Conservation (phyloP, 2,329 filamentous ascomycete species). For the Kalmusia sp. region DNA sequence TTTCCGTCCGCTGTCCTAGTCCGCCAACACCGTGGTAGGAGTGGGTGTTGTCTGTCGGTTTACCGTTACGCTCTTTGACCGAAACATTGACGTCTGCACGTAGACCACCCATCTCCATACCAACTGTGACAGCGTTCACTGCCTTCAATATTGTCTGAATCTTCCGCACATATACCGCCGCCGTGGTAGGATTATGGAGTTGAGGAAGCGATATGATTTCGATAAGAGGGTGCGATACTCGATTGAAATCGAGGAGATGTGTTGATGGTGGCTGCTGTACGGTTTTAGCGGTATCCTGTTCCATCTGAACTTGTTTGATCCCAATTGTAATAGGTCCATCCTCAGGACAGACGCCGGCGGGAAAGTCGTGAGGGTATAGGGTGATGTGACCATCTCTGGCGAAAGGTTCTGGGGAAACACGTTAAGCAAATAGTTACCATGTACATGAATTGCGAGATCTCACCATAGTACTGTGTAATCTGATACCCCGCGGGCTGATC, state of each 20-base stretch:
- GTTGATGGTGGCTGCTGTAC: constrained; percentile 75
- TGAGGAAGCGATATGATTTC: constrained; percentile 94
- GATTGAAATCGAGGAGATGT: constrained; percentile 90
- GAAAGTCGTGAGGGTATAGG: constrained; percentile 71
- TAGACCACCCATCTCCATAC: constrained; percentile 92
- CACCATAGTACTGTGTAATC: constrained; percentile 91
- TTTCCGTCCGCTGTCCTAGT: constrained; percentile 89
- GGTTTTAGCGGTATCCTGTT: constrained; percentile 97
- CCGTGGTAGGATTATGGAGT: constrained; percentile 85
- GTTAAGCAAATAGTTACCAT: not conserved
- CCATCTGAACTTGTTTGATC: constrained; percentile 94
- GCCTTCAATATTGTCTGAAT: constrained; percentile 80
- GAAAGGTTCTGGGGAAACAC: constrained; percentile 59
- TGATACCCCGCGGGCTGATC: constrained; percentile 97
- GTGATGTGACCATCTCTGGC: constrained; percentile 74
- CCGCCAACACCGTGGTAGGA: constrained; percentile 65
- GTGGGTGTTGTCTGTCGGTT: constrained; percentile 37
- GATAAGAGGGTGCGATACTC: constrained; percentile 87
- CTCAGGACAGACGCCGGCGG: constrained; percentile 72
- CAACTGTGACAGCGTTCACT: constrained; percentile 84
- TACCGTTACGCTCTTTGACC: constrained; percentile 63
- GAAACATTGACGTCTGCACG: constrained; percentile 97
- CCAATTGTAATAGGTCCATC: constrained; percentile 77
- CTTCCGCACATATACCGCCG: constrained; percentile 87
- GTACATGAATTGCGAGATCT: not conserved